Conservation (phyloP, 108 stramenopile genomes). For the Aurantiochytrium sp. region DNA sequence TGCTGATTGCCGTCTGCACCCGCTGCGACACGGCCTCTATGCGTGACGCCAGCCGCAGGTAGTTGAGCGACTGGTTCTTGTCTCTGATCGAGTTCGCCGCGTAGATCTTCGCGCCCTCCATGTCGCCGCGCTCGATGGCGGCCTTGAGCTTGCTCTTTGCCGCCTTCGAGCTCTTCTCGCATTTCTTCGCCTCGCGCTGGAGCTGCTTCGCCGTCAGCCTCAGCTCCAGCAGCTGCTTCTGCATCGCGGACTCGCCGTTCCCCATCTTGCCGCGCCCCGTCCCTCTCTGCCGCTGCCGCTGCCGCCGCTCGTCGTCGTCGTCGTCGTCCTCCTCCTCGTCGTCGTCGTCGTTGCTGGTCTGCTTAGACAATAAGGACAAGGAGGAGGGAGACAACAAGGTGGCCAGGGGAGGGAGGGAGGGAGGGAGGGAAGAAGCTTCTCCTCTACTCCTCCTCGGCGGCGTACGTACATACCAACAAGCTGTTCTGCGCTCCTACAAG, state of each 20-base stretch:
- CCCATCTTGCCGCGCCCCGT: not conserved
- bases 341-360: too few species aligned
- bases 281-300: too few species aligned
- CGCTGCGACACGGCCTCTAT: slow-evolving; percentile 91
- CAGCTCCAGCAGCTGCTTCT: slow-evolving; percentile 90
- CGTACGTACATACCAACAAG: too few species aligned
- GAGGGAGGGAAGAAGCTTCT: too few species aligned
- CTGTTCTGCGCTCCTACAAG: too few species aligned
- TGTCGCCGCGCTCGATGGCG: slow-evolving; percentile 74
- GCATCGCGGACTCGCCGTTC: slow-evolving; percentile 44
- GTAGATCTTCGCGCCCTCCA: slow-evolving; percentile 90
- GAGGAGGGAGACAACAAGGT: too few species aligned
- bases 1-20: slow-evolving; percentile 91
- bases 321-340: too few species aligned
- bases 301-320: too few species aligned
- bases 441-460: too few species aligned
- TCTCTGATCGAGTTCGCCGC: slow-evolving; percentile 97
- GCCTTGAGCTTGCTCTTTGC: slow-evolving; percentile 83
- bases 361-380: too few species aligned
- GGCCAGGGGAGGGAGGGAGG: too few species aligned
- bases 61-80: slow-evolving; percentile 91
- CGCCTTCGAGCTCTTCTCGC: slow-evolving; percentile 88
- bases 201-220: slow-evolving; percentile 92
- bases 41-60: slow-evolving; percentile 75
- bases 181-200: slow-evolving; percentile 83